Evolutionary conservation across 1,139 yeast species (phyloP), one percentile per base, ranked within the genome.

Genomic region (Debaryomyces sp.): DNA sequence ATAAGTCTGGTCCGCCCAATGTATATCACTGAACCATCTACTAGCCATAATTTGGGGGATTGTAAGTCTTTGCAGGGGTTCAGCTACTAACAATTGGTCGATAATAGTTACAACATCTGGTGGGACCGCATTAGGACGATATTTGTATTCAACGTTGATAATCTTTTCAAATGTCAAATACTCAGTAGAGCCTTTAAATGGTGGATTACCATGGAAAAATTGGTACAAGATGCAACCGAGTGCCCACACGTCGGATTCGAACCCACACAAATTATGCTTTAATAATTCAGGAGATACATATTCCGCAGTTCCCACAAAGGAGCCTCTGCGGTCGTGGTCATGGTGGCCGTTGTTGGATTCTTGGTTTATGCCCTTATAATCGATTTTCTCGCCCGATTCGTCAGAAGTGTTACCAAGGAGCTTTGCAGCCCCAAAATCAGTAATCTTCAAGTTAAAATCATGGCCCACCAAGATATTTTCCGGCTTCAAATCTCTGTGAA

Each of bases 341-440:
- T 47, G 49, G 1, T 43, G 47, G 6, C 36, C 46, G 7, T 41
- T 49, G 4, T 47, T 51, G 5, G 52, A 30, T 6, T 50, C 59
- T 6, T 55, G 56, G 13, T 55, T 53, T 4, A 64, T 56, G 9
- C 60, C 60, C 42, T 64, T 66, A 60, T 80, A 84, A 39, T 72
- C 75, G 12, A 56, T 73, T 50, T 50, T 70, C 22, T 71, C 78
- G 34, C 66, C 75, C 32, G 56, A 51, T 8, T 54, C 51, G 42
- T 78, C 77, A 23, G 65, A 68, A 10, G 77, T 84, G 6, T 56
- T 59, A n/a, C 70, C 75, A 45, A 94, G 69, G 30, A 95, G 70
- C 64, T 91, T 92, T 1, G 99, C 99, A 1, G 99, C 95, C 23
- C 99, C 99, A 68, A 95, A 95, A 68, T 95, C 99, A n/a, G 99